Evolutionary conservation across 2,329 filamentous ascomycete genomes (phyloP), one percentile per base, ranked within the genome.

Genomic region (Cordyceps javanica): DNA sequence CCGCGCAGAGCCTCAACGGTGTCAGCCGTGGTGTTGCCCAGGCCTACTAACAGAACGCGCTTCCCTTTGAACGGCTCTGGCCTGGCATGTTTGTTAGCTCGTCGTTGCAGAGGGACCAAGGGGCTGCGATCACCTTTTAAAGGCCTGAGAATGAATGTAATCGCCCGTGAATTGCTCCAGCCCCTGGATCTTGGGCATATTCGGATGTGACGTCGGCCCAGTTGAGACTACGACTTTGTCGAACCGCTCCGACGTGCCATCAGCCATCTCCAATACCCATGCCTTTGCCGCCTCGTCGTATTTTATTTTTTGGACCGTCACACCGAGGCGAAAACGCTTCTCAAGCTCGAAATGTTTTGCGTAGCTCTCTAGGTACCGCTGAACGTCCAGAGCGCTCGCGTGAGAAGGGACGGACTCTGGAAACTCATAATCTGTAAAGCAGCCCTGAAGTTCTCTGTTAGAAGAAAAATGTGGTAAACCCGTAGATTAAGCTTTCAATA

Each of bases 21-120:
- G 25, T 70, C 68, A 19, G 62, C 65, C 1, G 64, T 65, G 1
- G 73, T 76, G 46, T 72, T 73, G 16, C 72, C 72, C 26, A 77
- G 62, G 6, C 77, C 77, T 2, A 79, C 66, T 0, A 80, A 65
- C 0, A 79, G 57, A 2, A 79, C 73, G 10, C 66, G 74, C 60
- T 77, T 74, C 7, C 66, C 71, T 13, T 69, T 66, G 62, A 75
- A 78, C 5, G 61, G 52, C 5, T 67, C 62, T 0, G 66, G 63
- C n/a, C 67, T 67, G 11, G 0, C 9, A 3, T 44, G 0, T 39
- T n/a, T 25, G 23, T 36, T 36, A 53, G 32, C 5, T 39, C n/a
- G n/a, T n/a, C n/a, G n/a, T n/a, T n/a, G n/a, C n/a, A n/a, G n/a
- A n/a, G n/a, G n/a, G n/a, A n/a, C n/a, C n/a, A n/a, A n/a, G n/a